Conservation (phyloP, 1,284 basidiomycete genomes). For the Cryptococcus sp. region DNA sequence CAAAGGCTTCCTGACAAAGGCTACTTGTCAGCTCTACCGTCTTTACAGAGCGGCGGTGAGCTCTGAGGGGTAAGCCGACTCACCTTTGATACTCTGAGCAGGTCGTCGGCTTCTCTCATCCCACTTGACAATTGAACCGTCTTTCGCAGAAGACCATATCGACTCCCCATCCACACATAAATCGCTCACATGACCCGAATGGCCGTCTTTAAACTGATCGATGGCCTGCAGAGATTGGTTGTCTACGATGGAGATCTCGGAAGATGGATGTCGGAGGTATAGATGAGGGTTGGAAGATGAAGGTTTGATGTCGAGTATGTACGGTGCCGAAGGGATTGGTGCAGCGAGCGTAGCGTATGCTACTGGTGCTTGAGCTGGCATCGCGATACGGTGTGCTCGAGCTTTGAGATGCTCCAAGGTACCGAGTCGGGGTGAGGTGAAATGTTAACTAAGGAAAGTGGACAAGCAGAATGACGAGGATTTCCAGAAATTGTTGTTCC, state of each 20-base stretch:
- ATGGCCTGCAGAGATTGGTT: conserved; percentile 38
- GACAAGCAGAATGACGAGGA: no score
- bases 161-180: conserved; percentile 28
- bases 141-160: conserved; percentile 41
- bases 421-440: no score
- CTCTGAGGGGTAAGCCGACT: conserved; percentile 6
- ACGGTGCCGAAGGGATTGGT: conserved; percentile 24
- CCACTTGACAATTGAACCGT: conserved; percentile 42
- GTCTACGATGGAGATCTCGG: conserved; percentile 39
- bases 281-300: conserved; percentile 35
- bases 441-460: no score
- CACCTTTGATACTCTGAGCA: conserved; percentile 39
- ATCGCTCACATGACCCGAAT: conserved; percentile 29
- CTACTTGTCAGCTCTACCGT: conserved; percentile 15
- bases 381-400: conserved; percentile 11
- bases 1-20: conserved; percentile 38
- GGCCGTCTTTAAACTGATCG: conserved; percentile 33
- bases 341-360: conserved; percentile 36
- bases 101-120: conserved; percentile 37
- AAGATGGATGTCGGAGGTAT: conserved; percentile 39
- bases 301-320: conserved; percentile 43
- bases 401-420: no score
- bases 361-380: conserved; percentile 36
- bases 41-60: no score
- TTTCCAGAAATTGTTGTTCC: no score